A percentile compares a stretch with the other conserved stretches of the same genome.
phyloP scores from a whole-genome alignment of 2,329 filamentous ascomycete genomes.

The Cercospora canescens region DNA sequence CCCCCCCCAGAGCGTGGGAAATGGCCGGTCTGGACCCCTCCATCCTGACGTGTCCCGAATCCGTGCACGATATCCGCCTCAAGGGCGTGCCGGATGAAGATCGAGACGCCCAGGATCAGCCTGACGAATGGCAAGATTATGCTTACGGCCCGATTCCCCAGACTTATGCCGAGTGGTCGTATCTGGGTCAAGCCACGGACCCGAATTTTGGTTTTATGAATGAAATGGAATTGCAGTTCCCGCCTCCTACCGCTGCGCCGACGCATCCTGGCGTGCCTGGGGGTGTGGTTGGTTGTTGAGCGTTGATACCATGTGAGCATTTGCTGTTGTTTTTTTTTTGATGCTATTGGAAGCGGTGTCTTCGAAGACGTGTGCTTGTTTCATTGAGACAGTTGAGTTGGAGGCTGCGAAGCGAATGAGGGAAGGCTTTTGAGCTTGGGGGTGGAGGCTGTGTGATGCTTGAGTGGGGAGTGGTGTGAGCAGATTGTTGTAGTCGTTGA shows the following conservation, averaged over 20 bases:
- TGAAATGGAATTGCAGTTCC: constrained; percentile 23
- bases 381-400: not conserved
- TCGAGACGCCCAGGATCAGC: constrained; percentile 17
- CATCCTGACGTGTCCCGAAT: constrained; percentile 23
- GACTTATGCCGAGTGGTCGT: constrained; percentile 23
- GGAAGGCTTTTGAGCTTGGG: not conserved
- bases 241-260: not conserved
- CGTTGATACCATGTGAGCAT: not conserved
- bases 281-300: not conserved
- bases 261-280: not conserved
- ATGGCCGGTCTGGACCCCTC: constrained; percentile 26
- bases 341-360: not conserved
- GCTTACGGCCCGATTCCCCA: constrained; percentile 23
- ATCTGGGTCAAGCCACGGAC: constrained; percentile 21
- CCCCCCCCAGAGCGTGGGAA: constrained; percentile 27
- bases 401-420: not conserved
- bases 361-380: not conserved
- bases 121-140: constrained; percentile 23
- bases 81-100: constrained; percentile 22
- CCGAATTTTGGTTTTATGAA: constrained; percentile 24
- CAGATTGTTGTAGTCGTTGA: not conserved
- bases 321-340: not conserved
- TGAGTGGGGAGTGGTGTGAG: not conserved
- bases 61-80: constrained; percentile 22
- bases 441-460: not conserved